A percentile compares a stretch with the other conserved stretches of the same genome.
These are phyloP conservation scores for Pyronema domesticum DNA, from an alignment of 495 filamentous ascomycete species.

Conservation along the genomic window DNA sequence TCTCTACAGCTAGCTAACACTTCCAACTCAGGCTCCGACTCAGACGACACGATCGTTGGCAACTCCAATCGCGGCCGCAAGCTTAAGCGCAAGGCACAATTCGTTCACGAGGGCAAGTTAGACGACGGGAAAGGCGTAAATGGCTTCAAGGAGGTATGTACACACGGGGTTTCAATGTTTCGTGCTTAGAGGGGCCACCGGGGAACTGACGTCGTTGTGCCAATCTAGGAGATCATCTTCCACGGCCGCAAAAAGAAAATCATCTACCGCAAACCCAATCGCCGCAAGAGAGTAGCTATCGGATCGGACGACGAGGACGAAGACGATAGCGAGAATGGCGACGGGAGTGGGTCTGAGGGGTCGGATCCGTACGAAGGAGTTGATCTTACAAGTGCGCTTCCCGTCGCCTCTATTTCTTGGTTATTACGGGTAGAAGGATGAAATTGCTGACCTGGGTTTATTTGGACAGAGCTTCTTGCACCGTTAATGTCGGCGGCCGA, in stretches of 20 bases:
- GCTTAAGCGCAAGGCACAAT: conserved; percentile 62
- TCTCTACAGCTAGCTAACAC: neutral
- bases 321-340: conserved; percentile 57
- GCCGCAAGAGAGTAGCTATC: conserved; percentile 36
- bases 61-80: conserved; percentile 85
- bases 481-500: conserved; percentile 76
- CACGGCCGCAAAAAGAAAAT: conserved; percentile 71
- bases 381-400: conserved; percentile 52
- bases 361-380: conserved; percentile 71
- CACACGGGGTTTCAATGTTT: conserved; percentile 6
- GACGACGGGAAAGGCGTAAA: conserved; percentile 50
- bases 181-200: neutral
- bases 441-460: neutral
- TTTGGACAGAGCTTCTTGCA: conserved; percentile 52
- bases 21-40: conserved; percentile 49
- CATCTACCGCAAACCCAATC: conserved; percentile 52
- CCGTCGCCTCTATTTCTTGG: neutral
- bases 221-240: conserved; percentile 55
- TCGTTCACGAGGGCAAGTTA: conserved; percentile 59
- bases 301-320: conserved; percentile 57
- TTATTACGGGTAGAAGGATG: neutral
- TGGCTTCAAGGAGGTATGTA: conserved; percentile 64
- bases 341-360: conserved; percentile 47
- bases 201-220: neutral
- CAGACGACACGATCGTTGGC: conserved; percentile 63